A percentile compares a stretch with the other conserved stretches of the same genome.
These are phyloP conservation scores for Coniochaeta ligniaria DNA, from an alignment of 2,329 filamentous ascomycete genomes.

Conservation along the genomic window DNA sequence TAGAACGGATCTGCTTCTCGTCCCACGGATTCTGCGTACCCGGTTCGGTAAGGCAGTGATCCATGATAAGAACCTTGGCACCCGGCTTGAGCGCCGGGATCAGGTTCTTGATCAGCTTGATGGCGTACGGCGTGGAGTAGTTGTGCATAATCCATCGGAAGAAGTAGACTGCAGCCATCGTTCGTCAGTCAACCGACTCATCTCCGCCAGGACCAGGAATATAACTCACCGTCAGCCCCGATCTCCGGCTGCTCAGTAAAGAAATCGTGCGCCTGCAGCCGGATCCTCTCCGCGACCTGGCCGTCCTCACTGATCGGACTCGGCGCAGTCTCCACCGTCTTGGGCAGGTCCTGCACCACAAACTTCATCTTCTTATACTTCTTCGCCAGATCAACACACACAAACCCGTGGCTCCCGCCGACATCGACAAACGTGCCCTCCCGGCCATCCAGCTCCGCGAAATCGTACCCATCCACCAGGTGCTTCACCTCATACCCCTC, in stretches of 20 bases:
- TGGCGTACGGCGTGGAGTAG: constrained; percentile 46
- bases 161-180: constrained; percentile 37
- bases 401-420: constrained; percentile 51
- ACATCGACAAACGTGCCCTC: constrained; percentile 49
- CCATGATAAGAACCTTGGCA: constrained; percentile 36
- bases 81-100: constrained; percentile 49
- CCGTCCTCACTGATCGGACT: constrained; percentile 30
- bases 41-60: constrained; percentile 27
- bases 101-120: constrained; percentile 40
- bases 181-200: background rate
- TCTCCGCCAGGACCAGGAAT: too few relatives aligned
- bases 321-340: constrained; percentile 39
- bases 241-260: constrained; percentile 47
- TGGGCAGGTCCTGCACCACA: constrained; percentile 47
- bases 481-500: constrained; percentile 49
- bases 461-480: constrained; percentile 47
- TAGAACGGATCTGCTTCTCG: constrained; percentile 28
- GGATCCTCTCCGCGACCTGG: constrained; percentile 30
- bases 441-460: constrained; percentile 34
- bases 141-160: constrained; percentile 57
- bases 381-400: constrained; percentile 46
- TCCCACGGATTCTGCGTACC: constrained; percentile 24
- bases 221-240: constrained; percentile 38
- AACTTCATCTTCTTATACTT: constrained; percentile 43
- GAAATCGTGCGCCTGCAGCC: constrained; percentile 46